These are phyloP conservation scores for Monosporascus sp. DNA, from an alignment of 2,329 filamentous ascomycete species.

Conservation along the genomic window DNA sequence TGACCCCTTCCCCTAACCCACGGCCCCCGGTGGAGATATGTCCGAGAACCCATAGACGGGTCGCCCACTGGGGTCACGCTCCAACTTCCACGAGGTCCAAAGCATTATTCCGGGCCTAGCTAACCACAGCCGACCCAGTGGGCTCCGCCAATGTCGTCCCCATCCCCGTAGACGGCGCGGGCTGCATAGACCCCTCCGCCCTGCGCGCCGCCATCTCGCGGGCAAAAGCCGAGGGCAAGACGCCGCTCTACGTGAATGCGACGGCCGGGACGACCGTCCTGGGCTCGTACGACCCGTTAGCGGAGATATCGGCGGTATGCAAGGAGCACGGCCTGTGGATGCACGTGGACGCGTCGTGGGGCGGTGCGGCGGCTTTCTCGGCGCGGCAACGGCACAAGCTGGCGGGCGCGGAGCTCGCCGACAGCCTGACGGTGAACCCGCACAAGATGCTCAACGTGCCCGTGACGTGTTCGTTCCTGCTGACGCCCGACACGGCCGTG, in stretches of 20 bases:
- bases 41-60: not conserved
- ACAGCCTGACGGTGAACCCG: constrained; percentile 83
- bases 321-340: constrained; percentile 69
- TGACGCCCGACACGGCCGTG: constrained; percentile 67
- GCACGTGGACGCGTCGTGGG: constrained; percentile 91
- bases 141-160: constrained; percentile 67
- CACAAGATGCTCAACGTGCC: constrained; percentile 97
- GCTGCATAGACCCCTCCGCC: constrained; percentile 63
- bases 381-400: constrained; percentile 58
- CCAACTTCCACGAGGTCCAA: not conserved
- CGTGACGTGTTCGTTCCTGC: constrained; percentile 83
- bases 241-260: constrained; percentile 90
- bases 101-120: not conserved
- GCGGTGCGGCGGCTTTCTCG: constrained; percentile 76
- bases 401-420: constrained; percentile 64
- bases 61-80: no score
- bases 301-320: constrained; percentile 54
- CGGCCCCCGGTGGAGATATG: not conserved
- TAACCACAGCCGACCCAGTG: constrained; percentile 29
- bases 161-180: constrained; percentile 67
- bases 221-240: constrained; percentile 62
- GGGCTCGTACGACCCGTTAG: constrained; percentile 81
- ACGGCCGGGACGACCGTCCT: constrained; percentile 93
- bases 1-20: not conserved
- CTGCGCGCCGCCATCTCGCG: constrained; percentile 58